Evolutionary conservation across 2,329 filamentous ascomycete species (phyloP), one percentile per base, ranked within the genome.

Genomic region (Arthrobotrys sinensis): DNA sequence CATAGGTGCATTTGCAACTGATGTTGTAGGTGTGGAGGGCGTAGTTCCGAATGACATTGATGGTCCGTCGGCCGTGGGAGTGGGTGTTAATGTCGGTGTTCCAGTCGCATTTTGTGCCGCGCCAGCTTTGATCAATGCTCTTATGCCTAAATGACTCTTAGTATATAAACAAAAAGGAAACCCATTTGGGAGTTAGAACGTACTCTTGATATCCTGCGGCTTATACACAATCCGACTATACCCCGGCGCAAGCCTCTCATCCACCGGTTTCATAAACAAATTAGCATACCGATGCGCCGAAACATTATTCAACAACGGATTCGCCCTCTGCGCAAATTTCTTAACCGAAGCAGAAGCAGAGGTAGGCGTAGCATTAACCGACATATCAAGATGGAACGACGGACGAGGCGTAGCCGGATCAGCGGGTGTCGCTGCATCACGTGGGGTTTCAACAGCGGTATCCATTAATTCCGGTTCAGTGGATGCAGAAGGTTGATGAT

Each of bases 211-310:
- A 82, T 94, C 91, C 82, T 93, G 91, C 0, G 92, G 91, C 60
- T 91, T 90, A 68, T 92, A 87, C 46, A 95, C 91, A 65, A 94
- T 88, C 80, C 90, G 89, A 79, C 88, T 89, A 82, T 95, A 95
- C 4, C 91, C 91, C 0, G 92, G 92, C 0, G 92, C 92, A 81
- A 93, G 91, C 43, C 89, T 89, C 80, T 93, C 91, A 10, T 91
- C 91, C 60, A 95, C 88, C 1, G 91, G 90, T 68, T 91, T 90
- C 32, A 91, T 90, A 82, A 95, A 95, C 84, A 93, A 93, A 80
- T 92, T 93, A 53, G 92, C 92, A 81, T 92, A 89, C 38, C 92
- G 91, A 83, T 94, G 92, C 66, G 90, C 91, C 24, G 90, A 89
- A 76, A 94, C 92, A 81, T 93, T 90, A 82, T 94, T 92, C 80